These are phyloP conservation scores for Santalum album DNA, from an alignment of 164 flowering plant species.

Conservation along the genomic window DNA sequence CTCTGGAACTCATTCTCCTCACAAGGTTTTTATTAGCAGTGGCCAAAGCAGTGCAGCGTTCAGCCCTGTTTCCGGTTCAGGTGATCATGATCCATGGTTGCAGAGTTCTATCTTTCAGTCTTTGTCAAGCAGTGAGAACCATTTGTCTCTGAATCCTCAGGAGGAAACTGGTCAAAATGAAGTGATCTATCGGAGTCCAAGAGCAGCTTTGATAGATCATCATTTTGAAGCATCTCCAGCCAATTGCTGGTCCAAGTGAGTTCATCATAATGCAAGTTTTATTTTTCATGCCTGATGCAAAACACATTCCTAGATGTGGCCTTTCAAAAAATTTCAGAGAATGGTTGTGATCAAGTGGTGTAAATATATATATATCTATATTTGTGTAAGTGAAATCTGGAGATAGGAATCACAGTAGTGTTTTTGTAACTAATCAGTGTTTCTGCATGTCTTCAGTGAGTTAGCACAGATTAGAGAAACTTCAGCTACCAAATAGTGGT, in stretches of 20 bases:
- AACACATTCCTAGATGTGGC: too few species aligned
- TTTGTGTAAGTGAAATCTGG: too few species aligned
- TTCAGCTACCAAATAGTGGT: too few species aligned
- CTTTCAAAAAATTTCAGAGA: too few species aligned
- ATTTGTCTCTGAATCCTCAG: slow-evolving; percentile 23
- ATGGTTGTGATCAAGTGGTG: too few species aligned
- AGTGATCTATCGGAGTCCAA: slow-evolving; percentile 38
- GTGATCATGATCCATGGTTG: slow-evolving; percentile 52
- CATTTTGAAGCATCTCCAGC: slow-evolving; percentile 41
- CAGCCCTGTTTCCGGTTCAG: slow-evolving; percentile 30
- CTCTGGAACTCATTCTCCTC: slow-evolving; percentile 36
- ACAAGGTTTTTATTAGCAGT: slow-evolving; percentile 32
- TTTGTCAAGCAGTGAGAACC: slow-evolving; percentile 31
- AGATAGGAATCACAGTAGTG: too few species aligned
- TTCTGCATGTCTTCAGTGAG: too few species aligned
- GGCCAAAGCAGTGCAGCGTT: slow-evolving; percentile 37
- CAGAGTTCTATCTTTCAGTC: slow-evolving; percentile 41
- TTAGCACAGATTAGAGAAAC: too few species aligned
- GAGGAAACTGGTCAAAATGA: slow-evolving; percentile 40
- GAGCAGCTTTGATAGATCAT: slow-evolving; percentile 27
- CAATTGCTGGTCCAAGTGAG: slow-evolving; percentile 73
- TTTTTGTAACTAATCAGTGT: too few species aligned
- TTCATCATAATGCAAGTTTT: not conserved
- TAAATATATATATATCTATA: too few species aligned
- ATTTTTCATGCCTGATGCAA: not conserved